Percentiles rank a stretch among this genome's conserved stretches.
These are phyloP conservation scores for Mrakia hoshinonis DNA, from an alignment of 768 basidiomycete species.

Conservation along the genomic window DNA sequence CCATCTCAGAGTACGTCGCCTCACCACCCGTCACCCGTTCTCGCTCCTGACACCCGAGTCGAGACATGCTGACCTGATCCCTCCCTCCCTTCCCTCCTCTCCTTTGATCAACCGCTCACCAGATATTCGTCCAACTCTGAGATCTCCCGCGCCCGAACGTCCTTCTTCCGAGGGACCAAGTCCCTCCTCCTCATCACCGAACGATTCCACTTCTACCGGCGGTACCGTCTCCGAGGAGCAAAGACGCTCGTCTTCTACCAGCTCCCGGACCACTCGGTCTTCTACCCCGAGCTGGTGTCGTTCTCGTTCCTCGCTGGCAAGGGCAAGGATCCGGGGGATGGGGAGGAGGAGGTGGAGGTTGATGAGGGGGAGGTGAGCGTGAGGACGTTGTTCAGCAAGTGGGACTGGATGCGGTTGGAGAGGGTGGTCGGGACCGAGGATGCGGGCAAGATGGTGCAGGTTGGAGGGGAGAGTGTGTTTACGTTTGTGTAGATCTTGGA, in stretches of 20 bases:
- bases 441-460: slow-evolving; percentile 41
- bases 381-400: slow-evolving; percentile 73
- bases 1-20: slow-evolving; percentile 70
- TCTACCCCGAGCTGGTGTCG: slow-evolving; percentile 79
- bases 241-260: slow-evolving; percentile 89
- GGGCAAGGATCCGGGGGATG: slow-evolving; percentile 21
- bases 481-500: slow-evolving; percentile 38
- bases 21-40: neutral
- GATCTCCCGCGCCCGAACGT: slow-evolving; percentile 83
- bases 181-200: slow-evolving; percentile 85
- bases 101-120: slow-evolving; percentile 12
- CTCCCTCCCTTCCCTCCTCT: neutral
- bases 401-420: slow-evolving; percentile 79
- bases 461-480: slow-evolving; percentile 40
- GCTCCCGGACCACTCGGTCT: slow-evolving; percentile 80
- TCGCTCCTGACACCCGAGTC: neutral
- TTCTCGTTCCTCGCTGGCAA: slow-evolving; percentile 72
- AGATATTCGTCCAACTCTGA: slow-evolving; percentile 91
- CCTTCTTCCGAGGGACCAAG: slow-evolving; percentile 81
- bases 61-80: slow-evolving; percentile 4
- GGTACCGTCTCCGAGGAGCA: slow-evolving; percentile 87
- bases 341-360: slow-evolving; percentile 51
- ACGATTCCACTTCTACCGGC: slow-evolving; percentile 95
- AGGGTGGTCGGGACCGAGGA: slow-evolving; percentile 59
- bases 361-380: slow-evolving; percentile 77